Base-by-base conservation (phyloP, 73 alveolate species). In the Paramecium bursaria region DNA sequence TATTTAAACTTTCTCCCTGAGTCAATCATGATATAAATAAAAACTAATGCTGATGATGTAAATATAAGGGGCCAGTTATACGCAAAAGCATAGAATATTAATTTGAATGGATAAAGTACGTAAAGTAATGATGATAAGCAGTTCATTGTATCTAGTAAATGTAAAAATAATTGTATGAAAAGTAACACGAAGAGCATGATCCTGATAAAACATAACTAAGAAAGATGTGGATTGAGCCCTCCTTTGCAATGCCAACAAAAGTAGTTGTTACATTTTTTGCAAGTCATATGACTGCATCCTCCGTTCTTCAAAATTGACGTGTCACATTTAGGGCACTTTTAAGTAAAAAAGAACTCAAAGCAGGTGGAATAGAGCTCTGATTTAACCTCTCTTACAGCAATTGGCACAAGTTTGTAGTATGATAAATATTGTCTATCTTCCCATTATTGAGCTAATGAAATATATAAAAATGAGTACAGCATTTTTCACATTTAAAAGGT, bases 261-360 rank as follows among this genome's bases (percentile, higher is more conserved):
- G n/a, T 46, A 29, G 15, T 76, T 46, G 27, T 60, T 22, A 50
- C 88, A 76, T 5, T 51, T 53, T 50, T 31, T 76, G 13, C 88
- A 76, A n/a, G 77, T 76, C 88, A 76, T 76, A 31, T 76, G 74
- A n/a, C 51, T 29, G 42, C 88, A 76, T 3, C 88, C 88, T 50
- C 88, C 88, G 7, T 76, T 76, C 51, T 53, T 76, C 10, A 21
- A 35, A 1, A 76, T 76, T 14, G 30, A 51, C 49, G 51, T 46
- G 19, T 53, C 75, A 50, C 88, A 76, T 19, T 76, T 22, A 76
- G 88, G 88, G 21, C 88, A 76, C 42, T 46, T 46, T 21, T 76
- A 27, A 7, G 77, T 30, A 17, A 30, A 51, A 4, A 76, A 35
- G 19, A 47, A n/a, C 25, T 50, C 25, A 42, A 48, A 75, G 13